phyloP scores from a whole-genome alignment of 2,329 filamentous ascomycete species.

The Xylariales sp. region DNA sequence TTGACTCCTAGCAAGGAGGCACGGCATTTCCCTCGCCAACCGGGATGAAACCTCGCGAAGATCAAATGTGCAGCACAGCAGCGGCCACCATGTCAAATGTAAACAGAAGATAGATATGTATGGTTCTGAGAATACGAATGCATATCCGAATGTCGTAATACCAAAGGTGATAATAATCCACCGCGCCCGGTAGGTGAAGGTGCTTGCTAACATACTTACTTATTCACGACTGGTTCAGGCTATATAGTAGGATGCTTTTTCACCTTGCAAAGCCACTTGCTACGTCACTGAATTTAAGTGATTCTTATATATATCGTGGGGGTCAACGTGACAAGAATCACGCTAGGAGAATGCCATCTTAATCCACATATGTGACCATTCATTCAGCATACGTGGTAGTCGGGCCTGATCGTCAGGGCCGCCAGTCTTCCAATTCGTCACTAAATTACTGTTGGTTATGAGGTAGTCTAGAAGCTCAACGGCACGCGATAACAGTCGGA shows the following conservation, averaged over 20 bases:
- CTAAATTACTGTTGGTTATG: slow-evolving; percentile 7
- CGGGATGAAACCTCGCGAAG: slow-evolving; percentile 37
- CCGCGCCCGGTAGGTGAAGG: slow-evolving; percentile 4
- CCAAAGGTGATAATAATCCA: not conserved
- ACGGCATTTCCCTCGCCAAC: slow-evolving; percentile 34
- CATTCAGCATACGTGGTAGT: slow-evolving; percentile 25
- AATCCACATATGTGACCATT: slow-evolving; percentile 31
- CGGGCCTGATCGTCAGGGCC: slow-evolving; percentile 39
- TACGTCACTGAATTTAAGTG: slow-evolving; percentile 28
- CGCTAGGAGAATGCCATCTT: slow-evolving; percentile 14
- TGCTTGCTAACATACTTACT: not conserved
- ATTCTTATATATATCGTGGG: slow-evolving; percentile 17
- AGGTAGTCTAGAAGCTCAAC: slow-evolving; percentile 31
- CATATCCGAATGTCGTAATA: slow-evolving; percentile 15
- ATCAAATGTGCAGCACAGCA: slow-evolving; percentile 24
- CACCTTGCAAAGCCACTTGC: slow-evolving; percentile 9
- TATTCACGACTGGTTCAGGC: slow-evolving; percentile 19
- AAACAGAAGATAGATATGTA: slow-evolving; percentile 25
- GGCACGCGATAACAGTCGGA: slow-evolving; percentile 31
- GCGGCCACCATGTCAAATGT: slow-evolving; percentile 16
- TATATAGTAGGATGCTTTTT: slow-evolving; percentile 23
- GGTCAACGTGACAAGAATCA: slow-evolving; percentile 21
- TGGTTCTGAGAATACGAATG: slow-evolving; percentile 18
- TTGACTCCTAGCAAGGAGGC: slow-evolving; percentile 15
- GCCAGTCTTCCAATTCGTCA: slow-evolving; percentile 38